These are phyloP conservation scores for Claviceps fusiformis DNA, from an alignment of 2,329 filamentous ascomycete genomes.

Conservation along the genomic window DNA sequence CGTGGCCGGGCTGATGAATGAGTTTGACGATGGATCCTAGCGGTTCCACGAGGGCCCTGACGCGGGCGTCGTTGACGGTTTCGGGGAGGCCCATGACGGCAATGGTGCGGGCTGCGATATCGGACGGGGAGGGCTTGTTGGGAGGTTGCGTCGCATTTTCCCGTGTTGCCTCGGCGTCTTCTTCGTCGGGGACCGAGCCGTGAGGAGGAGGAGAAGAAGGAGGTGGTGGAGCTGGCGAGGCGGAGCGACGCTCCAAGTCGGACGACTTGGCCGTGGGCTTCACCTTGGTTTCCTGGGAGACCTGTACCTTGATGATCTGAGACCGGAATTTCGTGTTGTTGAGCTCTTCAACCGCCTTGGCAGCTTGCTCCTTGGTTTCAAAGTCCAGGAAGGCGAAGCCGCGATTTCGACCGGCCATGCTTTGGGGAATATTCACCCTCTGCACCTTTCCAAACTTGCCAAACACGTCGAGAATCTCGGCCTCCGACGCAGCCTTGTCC, in stretches of 20 bases:
- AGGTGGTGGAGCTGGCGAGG: conserved; percentile 17
- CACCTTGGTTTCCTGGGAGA: conserved; percentile 42
- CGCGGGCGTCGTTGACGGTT: conserved; percentile 77
- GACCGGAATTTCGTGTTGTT: conserved; percentile 58
- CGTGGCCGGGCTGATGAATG: conserved; percentile 65
- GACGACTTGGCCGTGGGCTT: conserved; percentile 38
- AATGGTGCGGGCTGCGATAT: conserved; percentile 56
- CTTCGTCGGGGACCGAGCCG: conserved; percentile 19
- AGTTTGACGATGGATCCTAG: conserved; percentile 63
- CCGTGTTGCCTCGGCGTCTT: conserved; percentile 26
- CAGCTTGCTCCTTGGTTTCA: conserved; percentile 53
- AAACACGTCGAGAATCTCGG: conserved; percentile 59
- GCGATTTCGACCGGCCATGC: conserved; percentile 52
- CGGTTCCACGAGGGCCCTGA: conserved; percentile 58
- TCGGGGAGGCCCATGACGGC: conserved; percentile 79
- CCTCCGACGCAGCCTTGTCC: conserved; percentile 46
- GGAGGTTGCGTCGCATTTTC: conserved; percentile 12
- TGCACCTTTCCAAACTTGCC: conserved; percentile 63
- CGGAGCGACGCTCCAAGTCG: conserved; percentile 18
- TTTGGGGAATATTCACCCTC: conserved; percentile 56
- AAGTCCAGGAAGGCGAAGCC: conserved; percentile 76
- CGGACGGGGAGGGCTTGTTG: conserved; percentile 27
- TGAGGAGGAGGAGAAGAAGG: too few relatives aligned
- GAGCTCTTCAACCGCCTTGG: conserved; percentile 51
- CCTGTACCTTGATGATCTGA: conserved; percentile 52